These are phyloP conservation scores for Leptographium lundbergii DNA, from an alignment of 2,329 filamentous ascomycete genomes.

Conservation along the genomic window DNA sequence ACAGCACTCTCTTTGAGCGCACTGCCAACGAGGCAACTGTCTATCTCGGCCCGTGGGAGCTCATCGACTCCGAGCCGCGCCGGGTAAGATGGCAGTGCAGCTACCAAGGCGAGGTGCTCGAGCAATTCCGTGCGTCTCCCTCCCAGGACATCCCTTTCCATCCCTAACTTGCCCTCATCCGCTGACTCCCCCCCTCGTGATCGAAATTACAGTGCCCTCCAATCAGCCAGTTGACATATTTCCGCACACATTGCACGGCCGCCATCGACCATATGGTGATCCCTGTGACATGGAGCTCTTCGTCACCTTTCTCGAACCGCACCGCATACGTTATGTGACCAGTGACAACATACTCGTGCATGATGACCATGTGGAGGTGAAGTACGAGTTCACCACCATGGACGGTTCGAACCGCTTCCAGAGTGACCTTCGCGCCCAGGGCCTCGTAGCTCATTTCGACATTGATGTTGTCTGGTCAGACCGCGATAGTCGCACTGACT, in stretches of 20 bases:
- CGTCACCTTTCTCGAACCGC: slow-evolving; percentile 33
- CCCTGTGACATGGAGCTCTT: slow-evolving; percentile 36
- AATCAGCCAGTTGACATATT: slow-evolving; percentile 30
- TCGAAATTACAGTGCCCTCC: slow-evolving; percentile 27
- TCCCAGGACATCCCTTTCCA: background rate
- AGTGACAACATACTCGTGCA: slow-evolving; percentile 33
- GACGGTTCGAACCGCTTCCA: slow-evolving; percentile 36
- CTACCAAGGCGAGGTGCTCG: slow-evolving; percentile 37
- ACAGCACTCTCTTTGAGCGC: slow-evolving; percentile 36
- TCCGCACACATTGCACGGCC: slow-evolving; percentile 36
- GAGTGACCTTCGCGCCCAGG: slow-evolving; percentile 32
- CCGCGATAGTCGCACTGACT: slow-evolving; percentile 33
- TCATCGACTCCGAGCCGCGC: slow-evolving; percentile 32
- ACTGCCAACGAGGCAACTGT: slow-evolving; percentile 35
- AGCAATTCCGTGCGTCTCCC: slow-evolving; percentile 32
- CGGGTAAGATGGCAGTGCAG: slow-evolving; percentile 41
- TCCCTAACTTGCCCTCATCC: background rate
- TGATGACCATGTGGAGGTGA: slow-evolving; percentile 33
- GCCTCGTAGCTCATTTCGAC: slow-evolving; percentile 38
- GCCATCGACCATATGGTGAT: slow-evolving; percentile 37
- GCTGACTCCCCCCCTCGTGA: background rate
- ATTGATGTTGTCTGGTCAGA: slow-evolving; percentile 41
- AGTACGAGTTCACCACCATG: slow-evolving; percentile 37
- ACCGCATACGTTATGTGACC: slow-evolving; percentile 34
- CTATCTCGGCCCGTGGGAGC: slow-evolving; percentile 41